These are phyloP conservation scores for Gliomastix tumulicola DNA, from an alignment of 2,329 filamentous ascomycete species.

Conservation along the genomic window DNA sequence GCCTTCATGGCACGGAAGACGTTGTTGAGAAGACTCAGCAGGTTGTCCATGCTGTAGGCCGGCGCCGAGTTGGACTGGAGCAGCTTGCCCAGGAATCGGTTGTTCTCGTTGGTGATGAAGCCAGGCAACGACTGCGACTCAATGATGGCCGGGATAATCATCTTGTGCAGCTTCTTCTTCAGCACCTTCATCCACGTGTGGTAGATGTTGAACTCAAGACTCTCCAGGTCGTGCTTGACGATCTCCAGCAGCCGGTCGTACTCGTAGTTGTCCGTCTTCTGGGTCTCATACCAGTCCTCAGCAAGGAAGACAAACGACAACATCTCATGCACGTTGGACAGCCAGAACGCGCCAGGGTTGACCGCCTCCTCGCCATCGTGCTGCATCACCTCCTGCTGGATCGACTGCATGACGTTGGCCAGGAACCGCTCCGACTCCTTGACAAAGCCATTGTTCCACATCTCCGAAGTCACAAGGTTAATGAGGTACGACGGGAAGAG, in stretches of 20 bases:
- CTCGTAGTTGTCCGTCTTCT: constrained; percentile 99
- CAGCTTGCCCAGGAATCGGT: constrained; percentile 95
- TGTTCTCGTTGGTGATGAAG: constrained; percentile 98
- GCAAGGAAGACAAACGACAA: constrained; percentile 98
- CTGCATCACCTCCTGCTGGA: constrained; percentile 99
- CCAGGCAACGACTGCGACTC: constrained; percentile 97
- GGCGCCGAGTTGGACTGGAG: constrained; percentile 83
- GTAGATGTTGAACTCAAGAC: constrained; percentile 99
- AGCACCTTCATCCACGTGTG: constrained; percentile 99
- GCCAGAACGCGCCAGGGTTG: constrained; percentile 96
- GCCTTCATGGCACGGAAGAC: constrained; percentile 99
- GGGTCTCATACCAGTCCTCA: constrained; percentile 98
- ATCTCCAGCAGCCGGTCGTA: constrained; percentile 97
- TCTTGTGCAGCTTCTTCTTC: constrained; percentile 99
- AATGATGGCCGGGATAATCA: constrained; percentile 99
- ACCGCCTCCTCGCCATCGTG: constrained; percentile 96
- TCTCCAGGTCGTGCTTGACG: constrained; percentile 97
- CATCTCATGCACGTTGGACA: constrained; percentile 99
- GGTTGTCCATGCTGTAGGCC: constrained; percentile 99
- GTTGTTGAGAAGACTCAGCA: constrained; percentile 90
- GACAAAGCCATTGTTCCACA: constrained; percentile 99
- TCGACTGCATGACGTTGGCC: constrained; percentile 99
- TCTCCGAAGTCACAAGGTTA: constrained; percentile 97
- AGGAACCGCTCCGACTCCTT: constrained; percentile 99
- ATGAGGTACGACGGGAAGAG: constrained; percentile 98